phyloP scores from a whole-genome alignment of 495 filamentous ascomycete species.

The Podospora didyma region DNA sequence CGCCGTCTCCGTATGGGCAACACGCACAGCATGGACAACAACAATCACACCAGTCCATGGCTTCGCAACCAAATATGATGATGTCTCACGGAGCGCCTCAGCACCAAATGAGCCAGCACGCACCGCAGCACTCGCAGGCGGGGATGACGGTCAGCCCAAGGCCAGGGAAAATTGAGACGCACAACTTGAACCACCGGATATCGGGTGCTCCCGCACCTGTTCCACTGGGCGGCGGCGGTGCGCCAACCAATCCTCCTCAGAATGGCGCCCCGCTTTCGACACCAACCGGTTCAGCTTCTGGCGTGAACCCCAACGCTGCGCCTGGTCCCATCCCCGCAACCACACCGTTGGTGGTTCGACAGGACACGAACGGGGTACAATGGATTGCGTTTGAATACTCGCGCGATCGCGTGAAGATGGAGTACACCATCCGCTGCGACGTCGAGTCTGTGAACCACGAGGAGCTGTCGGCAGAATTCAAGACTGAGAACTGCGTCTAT shows the following conservation, averaged over 20 bases:
- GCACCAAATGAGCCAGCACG: conserved; percentile 46
- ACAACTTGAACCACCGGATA: conserved; percentile 50
- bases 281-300: conserved; percentile 37
- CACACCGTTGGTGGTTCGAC: conserved; percentile 87
- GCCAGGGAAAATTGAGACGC: conserved; percentile 56
- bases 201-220: conserved; percentile 54
- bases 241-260: conserved; percentile 38
- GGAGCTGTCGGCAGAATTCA: conserved; percentile 79
- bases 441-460: conserved; percentile 95
- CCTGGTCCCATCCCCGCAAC: conserved; percentile 99
- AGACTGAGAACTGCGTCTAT: conserved; percentile 97
- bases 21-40: conserved; percentile 53
- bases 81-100: conserved; percentile 53
- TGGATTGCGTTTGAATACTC: conserved; percentile 99
- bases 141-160: conserved; percentile 60
- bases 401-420: conserved; percentile 96
- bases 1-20: conserved; percentile 70
- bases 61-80: conserved; percentile 51
- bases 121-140: conserved; percentile 43
- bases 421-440: conserved; percentile 97
- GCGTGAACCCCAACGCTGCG: conserved; percentile 82
- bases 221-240: conserved; percentile 37
- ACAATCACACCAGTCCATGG: conserved; percentile 62
- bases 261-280: conserved; percentile 54
- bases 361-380: conserved; percentile 95